Evolutionary conservation across 139 green algal species (phyloP).

Genomic region (Marvania coccoides): DNA sequence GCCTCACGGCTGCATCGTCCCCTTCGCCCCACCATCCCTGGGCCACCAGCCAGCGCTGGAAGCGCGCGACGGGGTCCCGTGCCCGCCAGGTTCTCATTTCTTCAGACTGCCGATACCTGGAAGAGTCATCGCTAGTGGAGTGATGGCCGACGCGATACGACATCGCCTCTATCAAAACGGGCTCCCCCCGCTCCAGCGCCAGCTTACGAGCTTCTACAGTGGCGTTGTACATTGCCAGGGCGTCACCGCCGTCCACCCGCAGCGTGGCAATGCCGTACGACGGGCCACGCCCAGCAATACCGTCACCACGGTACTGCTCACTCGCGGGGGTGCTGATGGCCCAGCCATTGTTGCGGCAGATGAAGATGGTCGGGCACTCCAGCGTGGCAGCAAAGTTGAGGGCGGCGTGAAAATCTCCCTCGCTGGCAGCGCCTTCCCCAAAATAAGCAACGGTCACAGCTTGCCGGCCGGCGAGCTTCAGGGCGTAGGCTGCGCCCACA

Average conservation of each 20-base stretch:
- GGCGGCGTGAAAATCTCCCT: conserved; percentile 91
- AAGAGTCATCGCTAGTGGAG: conserved; percentile 82
- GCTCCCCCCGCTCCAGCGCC: conserved; percentile 36
- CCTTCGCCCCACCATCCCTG: conserved; percentile 63
- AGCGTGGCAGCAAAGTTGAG: conserved; percentile 89
- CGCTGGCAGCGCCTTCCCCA: conserved; percentile 77
- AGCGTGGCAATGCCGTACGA: conserved; percentile 74
- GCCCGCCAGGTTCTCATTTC: conserved; percentile 73
- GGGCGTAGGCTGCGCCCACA: conserved; percentile 78
- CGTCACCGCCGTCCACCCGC: conserved; percentile 85
- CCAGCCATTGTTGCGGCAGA: conserved; percentile 97
- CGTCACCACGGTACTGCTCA: conserved; percentile 88
- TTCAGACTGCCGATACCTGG: conserved; percentile 66
- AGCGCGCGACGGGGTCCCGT: conserved; percentile 73
- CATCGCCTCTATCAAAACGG: conserved; percentile 79
- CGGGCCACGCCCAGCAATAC: conserved; percentile 65
- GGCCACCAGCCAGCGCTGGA: conserved; percentile 52
- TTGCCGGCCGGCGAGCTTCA: conserved; percentile 51
- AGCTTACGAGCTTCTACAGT: conserved; percentile 41
- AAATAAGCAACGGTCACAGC: conserved; percentile 61
- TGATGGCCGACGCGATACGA: conserved; percentile 87
- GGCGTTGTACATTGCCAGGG: conserved; percentile 73
- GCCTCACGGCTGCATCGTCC: conserved; percentile 35
- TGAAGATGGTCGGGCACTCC: conserved; percentile 72
- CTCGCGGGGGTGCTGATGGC: conserved; percentile 81